Evolutionary conservation across 1,284 basidiomycete species (phyloP).

Genomic region (Apiotrichum porosum): DNA sequence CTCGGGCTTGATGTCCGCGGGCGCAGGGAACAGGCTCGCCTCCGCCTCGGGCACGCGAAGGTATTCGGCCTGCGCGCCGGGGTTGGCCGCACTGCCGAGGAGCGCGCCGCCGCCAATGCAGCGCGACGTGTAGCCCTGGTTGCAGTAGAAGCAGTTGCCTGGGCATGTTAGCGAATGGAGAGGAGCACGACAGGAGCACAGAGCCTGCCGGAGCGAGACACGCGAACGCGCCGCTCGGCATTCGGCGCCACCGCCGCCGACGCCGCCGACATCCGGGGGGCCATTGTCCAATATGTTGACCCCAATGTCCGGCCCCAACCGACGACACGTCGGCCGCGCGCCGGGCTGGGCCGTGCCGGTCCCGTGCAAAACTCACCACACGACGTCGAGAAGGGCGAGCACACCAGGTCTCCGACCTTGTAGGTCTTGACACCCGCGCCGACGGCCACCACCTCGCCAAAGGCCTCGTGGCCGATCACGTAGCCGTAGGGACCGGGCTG

Average conservation of each 20-base stretch:
- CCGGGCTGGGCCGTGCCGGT: too few relatives aligned
- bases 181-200: neutral
- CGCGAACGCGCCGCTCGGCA: neutral
- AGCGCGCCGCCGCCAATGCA: constrained; percentile 53
- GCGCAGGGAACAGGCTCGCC: constrained; percentile 46
- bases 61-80: constrained; percentile 83
- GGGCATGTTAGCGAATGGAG: constrained; percentile 1
- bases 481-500: constrained; percentile 35
- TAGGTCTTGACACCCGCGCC: constrained; percentile 64
- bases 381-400: constrained; percentile 76
- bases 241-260: too few relatives aligned
- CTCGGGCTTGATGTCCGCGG: constrained; percentile 41
- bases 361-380: constrained; percentile 66
- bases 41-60: constrained; percentile 61
- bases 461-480: constrained; percentile 69
- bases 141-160: constrained; percentile 56
- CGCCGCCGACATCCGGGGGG: too few relatives aligned
- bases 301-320: too few relatives aligned
- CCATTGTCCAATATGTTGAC: too few relatives aligned
- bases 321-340: too few relatives aligned
- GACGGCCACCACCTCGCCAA: constrained; percentile 69
- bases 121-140: constrained; percentile 67
- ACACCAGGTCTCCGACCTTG: constrained; percentile 73
- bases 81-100: constrained; percentile 55
- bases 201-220: too few relatives aligned